Evolutionary conservation across 352 stramenopile genomes (phyloP).

Genomic region (Phytopythium chamaehyphon): DNA sequence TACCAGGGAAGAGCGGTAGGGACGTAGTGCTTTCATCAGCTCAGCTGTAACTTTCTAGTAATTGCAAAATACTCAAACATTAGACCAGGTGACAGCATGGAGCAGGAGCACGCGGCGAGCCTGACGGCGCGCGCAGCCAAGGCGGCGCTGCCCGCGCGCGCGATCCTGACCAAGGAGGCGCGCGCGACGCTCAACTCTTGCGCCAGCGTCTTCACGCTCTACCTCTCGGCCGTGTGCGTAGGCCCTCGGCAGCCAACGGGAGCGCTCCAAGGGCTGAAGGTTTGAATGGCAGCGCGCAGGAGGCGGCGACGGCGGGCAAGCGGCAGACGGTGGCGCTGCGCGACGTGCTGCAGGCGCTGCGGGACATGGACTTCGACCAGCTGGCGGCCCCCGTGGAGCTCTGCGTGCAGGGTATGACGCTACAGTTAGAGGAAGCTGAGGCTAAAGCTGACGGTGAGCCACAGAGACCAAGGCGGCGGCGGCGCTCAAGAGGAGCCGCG

Average conservation of each 20-base stretch:
- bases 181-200: slow-evolving; percentile 66
- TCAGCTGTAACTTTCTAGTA: no score
- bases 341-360: slow-evolving; percentile 66
- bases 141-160: slow-evolving; percentile 58
- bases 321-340: slow-evolving; percentile 72
- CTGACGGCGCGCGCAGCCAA: slow-evolving; percentile 70
- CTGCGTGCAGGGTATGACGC: slow-evolving; percentile 55
- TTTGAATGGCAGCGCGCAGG: slow-evolving; percentile 43
- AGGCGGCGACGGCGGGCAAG: slow-evolving; percentile 61
- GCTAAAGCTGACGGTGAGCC: no score
- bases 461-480: slow-evolving; percentile 45
- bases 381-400: slow-evolving; percentile 67
- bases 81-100: no score
- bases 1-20: no score
- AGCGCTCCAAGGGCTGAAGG: background rate
- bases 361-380: slow-evolving; percentile 76
- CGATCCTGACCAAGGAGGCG: slow-evolving; percentile 65
- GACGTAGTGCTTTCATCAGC: no score
- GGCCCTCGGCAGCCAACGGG: background rate
- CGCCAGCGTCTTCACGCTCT: slow-evolving; percentile 76
- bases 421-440: background rate
- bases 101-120: slow-evolving; percentile 61
- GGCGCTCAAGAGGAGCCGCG: slow-evolving; percentile 23
- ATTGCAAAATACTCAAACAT: no score
- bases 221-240: slow-evolving; percentile 60